Conservation (phyloP, 371 early-diverging fungal genomes). For the Mortierella sp. region DNA sequence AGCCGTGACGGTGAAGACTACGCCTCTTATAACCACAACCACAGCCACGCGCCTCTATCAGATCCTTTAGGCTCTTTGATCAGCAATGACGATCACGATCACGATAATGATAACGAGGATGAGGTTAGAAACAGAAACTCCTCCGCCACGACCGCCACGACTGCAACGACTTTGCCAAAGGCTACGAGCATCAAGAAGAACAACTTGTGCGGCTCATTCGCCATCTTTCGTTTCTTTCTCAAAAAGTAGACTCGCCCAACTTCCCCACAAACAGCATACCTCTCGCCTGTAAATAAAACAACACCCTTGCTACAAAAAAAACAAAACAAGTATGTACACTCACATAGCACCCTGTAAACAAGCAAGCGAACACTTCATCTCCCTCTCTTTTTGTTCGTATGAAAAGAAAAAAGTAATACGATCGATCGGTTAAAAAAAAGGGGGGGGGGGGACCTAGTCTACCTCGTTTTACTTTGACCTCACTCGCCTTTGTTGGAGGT, state of each 20-base stretch:
- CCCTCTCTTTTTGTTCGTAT: background rate
- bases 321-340: background rate
- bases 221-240: constrained; percentile 15
- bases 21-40: too few relatives aligned
- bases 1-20: too few relatives aligned
- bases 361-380: background rate
- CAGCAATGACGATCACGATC: too few relatives aligned
- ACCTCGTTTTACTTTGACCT: too few relatives aligned
- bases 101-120: too few relatives aligned
- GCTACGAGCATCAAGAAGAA: background rate
- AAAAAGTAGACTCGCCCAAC: background rate
- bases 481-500: too few relatives aligned
- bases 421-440: background rate
- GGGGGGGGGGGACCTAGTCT: too few relatives aligned
- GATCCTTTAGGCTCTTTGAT: too few relatives aligned
- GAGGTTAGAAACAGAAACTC: too few relatives aligned
- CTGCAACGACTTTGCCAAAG: background rate
- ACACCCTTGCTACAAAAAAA: background rate
- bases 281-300: background rate
- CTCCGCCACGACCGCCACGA: background rate
- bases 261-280: background rate
- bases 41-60: too few relatives aligned
- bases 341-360: background rate
- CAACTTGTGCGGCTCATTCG: background rate
- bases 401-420: background rate